Conservation (phyloP, 805 yeast species). For the Wickerhamomyces silvicola region DNA sequence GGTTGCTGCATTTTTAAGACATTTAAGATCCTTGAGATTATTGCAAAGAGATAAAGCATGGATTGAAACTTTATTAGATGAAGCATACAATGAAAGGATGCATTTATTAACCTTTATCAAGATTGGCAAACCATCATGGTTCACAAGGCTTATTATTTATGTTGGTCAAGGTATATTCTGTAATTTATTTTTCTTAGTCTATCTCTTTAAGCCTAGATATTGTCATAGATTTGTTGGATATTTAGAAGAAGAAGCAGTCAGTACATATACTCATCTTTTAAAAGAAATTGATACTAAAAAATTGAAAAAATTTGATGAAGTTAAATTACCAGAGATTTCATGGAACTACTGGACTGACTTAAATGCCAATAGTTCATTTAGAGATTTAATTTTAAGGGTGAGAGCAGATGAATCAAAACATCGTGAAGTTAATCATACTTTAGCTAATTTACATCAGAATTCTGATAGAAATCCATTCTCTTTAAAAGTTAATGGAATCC, state of each 20-base stretch:
- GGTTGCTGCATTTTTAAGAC: conserved; percentile 68
- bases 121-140: conserved; percentile 55
- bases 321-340: conserved; percentile 53
- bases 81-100: conserved; percentile 76
- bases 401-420: conserved; percentile 79
- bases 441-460: conserved; percentile 52
- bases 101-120: conserved; percentile 64
- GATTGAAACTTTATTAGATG: conserved; percentile 68
- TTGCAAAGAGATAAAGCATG: conserved; percentile 65
- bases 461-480: conserved; percentile 67
- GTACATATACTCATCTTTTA: conserved; percentile 57
- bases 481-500: conserved; percentile 26
- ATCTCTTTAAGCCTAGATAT: conserved; percentile 51
- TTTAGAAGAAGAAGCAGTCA: conserved; percentile 70
- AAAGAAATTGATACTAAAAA: conserved; percentile 45
- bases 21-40: conserved; percentile 55
- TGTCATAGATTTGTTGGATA: conserved; percentile 77
- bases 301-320: conserved; percentile 40
- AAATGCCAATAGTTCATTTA: conserved; percentile 42
- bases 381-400: conserved; percentile 52
- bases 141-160: conserved; percentile 47
- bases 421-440: conserved; percentile 73
- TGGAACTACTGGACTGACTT: conserved; percentile 54
- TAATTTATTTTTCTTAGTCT: conserved; percentile 55
- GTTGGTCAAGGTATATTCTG: conserved; percentile 68